Evolutionary conservation across 1,284 basidiomycete species (phyloP).

Genomic region (Hypsizygus ulmarius): DNA sequence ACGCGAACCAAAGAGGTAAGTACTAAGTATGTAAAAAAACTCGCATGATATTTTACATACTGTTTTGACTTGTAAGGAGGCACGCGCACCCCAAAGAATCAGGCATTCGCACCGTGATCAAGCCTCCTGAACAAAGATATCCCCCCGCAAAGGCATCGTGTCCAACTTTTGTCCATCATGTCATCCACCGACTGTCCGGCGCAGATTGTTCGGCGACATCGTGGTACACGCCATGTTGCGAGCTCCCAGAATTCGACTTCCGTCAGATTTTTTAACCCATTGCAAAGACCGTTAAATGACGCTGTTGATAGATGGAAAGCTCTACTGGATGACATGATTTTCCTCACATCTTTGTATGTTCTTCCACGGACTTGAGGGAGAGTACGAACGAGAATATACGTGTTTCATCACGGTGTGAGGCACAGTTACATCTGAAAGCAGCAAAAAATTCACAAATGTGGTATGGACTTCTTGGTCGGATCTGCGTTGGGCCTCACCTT

Average conservation of each 20-base stretch:
- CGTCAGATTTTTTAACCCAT: not conserved
- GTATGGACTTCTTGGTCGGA: not conserved
- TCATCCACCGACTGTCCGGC: conserved; percentile 1
- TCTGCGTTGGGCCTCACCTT: not conserved
- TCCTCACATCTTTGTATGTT: not conserved
- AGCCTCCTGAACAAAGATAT: not conserved
- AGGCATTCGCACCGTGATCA: not conserved
- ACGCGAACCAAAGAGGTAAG: conserved; percentile 4
- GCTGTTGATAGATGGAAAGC: not conserved
- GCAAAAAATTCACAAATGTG: too few species aligned
- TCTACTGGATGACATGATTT: not conserved
- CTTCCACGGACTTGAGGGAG: too few species aligned
- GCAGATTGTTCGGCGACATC: not conserved
- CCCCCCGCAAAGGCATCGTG: not conserved
- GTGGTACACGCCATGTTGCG: not conserved
- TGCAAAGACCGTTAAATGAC: not conserved
- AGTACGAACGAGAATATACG: too few species aligned
- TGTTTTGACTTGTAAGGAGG: not conserved
- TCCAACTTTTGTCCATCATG: not conserved
- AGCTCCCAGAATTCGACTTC: not conserved
- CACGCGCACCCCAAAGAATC: not conserved
- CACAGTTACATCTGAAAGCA: not conserved
- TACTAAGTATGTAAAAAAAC: not conserved
- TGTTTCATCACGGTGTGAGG: not conserved
- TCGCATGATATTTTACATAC: conserved; percentile 1